Conservation (phyloP, 768 basidiomycete species). For the Chalciporus piperatus region DNA sequence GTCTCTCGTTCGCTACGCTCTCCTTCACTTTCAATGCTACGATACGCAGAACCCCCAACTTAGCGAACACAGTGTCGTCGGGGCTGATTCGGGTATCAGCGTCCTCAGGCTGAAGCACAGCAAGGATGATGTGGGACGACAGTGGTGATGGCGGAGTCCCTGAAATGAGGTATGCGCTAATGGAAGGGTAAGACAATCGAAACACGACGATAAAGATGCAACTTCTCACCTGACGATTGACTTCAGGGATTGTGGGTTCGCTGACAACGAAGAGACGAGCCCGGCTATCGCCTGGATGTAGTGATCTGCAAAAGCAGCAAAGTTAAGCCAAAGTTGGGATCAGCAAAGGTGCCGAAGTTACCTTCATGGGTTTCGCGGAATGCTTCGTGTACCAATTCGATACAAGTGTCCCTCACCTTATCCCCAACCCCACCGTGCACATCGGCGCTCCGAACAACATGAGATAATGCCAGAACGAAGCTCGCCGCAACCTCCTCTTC, state of each 20-base stretch:
- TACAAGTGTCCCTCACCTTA: slow-evolving; percentile 65
- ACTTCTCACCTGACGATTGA: slow-evolving; percentile 64
- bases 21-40: slow-evolving; percentile 75
- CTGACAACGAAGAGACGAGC: slow-evolving; percentile 62
- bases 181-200: slow-evolving; percentile 5
- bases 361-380: slow-evolving; percentile 74
- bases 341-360: slow-evolving; percentile 26
- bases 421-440: slow-evolving; percentile 69
- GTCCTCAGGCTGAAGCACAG: slow-evolving; percentile 50
- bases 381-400: slow-evolving; percentile 75
- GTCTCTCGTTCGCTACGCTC: slow-evolving; percentile 64
- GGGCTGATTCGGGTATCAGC: slow-evolving; percentile 13
- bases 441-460: slow-evolving; percentile 65
- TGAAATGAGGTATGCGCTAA: slow-evolving; percentile 58
- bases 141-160: slow-evolving; percentile 68
- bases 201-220: neutral
- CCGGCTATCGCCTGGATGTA: slow-evolving; percentile 64
- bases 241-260: slow-evolving; percentile 59
- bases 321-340: neutral
- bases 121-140: slow-evolving; percentile 58
- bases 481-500: slow-evolving; percentile 72
- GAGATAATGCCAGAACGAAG: slow-evolving; percentile 71
- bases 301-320: slow-evolving; percentile 45
- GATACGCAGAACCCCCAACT: slow-evolving; percentile 52
- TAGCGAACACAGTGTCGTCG: slow-evolving; percentile 57